Base-by-base conservation (phyloP, 352 stramenopile species). In the Pythium sukuiense region DNA sequence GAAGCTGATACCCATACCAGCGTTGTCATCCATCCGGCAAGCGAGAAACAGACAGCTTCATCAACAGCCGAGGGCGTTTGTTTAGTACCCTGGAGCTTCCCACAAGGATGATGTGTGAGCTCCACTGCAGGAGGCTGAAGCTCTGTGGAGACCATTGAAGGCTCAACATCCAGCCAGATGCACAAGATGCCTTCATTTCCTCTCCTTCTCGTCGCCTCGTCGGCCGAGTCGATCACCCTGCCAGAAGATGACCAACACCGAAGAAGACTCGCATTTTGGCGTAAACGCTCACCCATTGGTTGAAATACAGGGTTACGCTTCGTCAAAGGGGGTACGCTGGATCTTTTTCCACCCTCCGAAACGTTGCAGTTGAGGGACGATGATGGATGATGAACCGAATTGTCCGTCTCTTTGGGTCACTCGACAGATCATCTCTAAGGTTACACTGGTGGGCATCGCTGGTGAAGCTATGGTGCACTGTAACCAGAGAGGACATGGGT, bases 341-440 rank as follows among this genome's bases (percentile, higher is more conserved):
- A 45, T 45, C 37, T 45, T 45, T 45, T 45, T 45, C 32, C 32
- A 37, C 32, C 32, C 37, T 8, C 9, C 37, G 9, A 45, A 45
- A 13, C 7, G 37, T 45, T 45, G 37, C 37, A 45, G 37, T 45
- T 45, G 37, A 45, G 13, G 13, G 3, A 18, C 37, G 37, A 45
- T 45, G 37, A 45, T 45, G 37, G 37, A 45, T 45, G 37, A 45
- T 45, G 37, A 45, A 45, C 37, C 18, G 37, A 45, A 45, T 45
- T 45, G 37, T 45, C 37, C 37, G 37, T 18, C 37, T 45, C 37
- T 45, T 45, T 45, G 37, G 37, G 32, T 37, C 32, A 37, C 11
- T 37, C 11, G 32, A 11, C 32, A 1, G 32, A 37, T 37, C 32
- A 37, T 37, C 32, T 37, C 32, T 11, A 37, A 24, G 20, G n/a